Evolutionary conservation across 306 rosid species (phyloP).

Genomic region (Quillaja saponaria): DNA sequence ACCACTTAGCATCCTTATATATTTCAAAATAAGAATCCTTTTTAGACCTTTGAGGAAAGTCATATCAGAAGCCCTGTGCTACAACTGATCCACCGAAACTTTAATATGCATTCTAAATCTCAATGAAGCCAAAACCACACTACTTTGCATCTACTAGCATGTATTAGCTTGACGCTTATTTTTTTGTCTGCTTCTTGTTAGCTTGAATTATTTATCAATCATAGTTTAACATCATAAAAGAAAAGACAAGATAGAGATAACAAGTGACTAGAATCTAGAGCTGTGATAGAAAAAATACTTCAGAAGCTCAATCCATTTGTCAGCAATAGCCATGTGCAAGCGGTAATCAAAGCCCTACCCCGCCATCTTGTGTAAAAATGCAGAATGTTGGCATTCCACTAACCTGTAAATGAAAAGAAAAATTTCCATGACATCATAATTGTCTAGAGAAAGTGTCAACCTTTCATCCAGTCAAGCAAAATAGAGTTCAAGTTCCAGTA

Average conservation of each 20-base stretch:
- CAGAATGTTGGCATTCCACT: conserved; percentile 99
- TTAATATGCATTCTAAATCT: conserved; percentile 4
- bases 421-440: neutral
- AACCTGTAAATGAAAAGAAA: conserved; percentile 58
- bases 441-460: neutral
- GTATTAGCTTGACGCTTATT: conserved; percentile 13
- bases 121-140: conserved; percentile 18
- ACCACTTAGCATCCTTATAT: conserved; percentile 3
- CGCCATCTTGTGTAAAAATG: conserved; percentile 81
- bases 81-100: neutral
- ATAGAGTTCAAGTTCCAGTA: conserved; percentile 4
- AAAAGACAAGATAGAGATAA: too few relatives aligned
- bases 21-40: conserved; percentile 15
- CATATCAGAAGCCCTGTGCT: conserved; percentile 9
- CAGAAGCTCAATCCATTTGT: conserved; percentile 97
- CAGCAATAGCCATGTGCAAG: conserved; percentile 95
- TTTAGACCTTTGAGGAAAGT: conserved; percentile 3
- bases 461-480: conserved; percentile 12
- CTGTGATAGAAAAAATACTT: conserved; percentile 50
- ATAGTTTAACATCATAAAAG: neutral
- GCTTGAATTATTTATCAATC: too few relatives aligned
- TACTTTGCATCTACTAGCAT: conserved; percentile 14
- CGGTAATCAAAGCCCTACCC: conserved; percentile 97
- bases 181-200: neutral
- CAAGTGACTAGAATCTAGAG: neutral